Percentiles rank a stretch among this genome's conserved stretches.
phyloP scores from a whole-genome alignment of 2,329 filamentous ascomycete genomes.

The Aspergillus jensenii region DNA sequence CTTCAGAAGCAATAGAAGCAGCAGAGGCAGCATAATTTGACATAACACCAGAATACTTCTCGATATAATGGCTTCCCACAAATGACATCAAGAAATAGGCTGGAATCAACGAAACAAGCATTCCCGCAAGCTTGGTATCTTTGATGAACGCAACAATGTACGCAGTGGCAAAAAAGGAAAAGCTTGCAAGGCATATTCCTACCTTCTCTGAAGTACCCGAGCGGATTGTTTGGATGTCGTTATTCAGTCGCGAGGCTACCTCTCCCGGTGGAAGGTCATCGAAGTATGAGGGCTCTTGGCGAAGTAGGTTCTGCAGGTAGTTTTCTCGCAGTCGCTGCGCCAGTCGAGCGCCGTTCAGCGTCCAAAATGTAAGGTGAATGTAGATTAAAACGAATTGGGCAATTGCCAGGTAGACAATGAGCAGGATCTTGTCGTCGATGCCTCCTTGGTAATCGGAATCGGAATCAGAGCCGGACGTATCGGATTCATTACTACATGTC shows the following conservation, averaged over 20 bases:
- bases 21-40: constrained; percentile 56
- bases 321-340: constrained; percentile 61
- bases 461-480: background rate
- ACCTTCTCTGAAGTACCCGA: constrained; percentile 70
- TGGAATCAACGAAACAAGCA: constrained; percentile 63
- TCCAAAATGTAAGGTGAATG: constrained; percentile 63
- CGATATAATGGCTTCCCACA: constrained; percentile 54
- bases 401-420: constrained; percentile 63
- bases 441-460: background rate
- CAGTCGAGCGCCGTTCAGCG: constrained; percentile 62
- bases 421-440: constrained; percentile 13
- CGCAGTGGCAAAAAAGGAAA: constrained; percentile 66
- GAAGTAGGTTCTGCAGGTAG: constrained; percentile 59
- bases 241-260: constrained; percentile 61
- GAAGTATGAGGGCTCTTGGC: constrained; percentile 65
- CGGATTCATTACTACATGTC: constrained; percentile 18
- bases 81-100: constrained; percentile 61
- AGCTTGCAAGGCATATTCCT: constrained; percentile 61
- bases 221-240: constrained; percentile 66
- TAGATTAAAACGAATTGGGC: constrained; percentile 65
- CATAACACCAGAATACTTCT: constrained; percentile 50
- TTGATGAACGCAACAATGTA: constrained; percentile 68
- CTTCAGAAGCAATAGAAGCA: constrained; percentile 62
- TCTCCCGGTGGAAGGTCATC: constrained; percentile 63
- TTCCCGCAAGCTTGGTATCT: constrained; percentile 61